These are phyloP conservation scores for Cymbopogon flexuosus DNA, from an alignment of 202 grass and related monocot species.

Conservation along the genomic window DNA sequence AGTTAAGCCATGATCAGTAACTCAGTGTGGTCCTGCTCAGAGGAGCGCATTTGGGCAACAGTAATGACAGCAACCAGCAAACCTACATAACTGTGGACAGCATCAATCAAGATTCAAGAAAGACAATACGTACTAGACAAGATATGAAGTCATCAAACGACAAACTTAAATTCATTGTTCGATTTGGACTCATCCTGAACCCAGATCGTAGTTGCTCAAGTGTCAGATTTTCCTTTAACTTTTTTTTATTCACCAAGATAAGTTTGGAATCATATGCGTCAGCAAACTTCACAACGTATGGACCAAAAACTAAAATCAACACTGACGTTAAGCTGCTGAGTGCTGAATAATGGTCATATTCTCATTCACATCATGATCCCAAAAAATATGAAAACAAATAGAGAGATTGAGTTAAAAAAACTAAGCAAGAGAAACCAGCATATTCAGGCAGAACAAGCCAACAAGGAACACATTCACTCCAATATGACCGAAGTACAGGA, in stretches of 20 bases:
- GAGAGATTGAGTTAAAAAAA: not conserved
- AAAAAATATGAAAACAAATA: not conserved
- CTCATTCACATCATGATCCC: not conserved
- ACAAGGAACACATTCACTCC: not conserved
- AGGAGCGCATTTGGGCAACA: not conserved
- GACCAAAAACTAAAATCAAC: slow-evolving; percentile 1
- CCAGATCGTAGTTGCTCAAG: not conserved
- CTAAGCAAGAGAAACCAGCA: not conserved
- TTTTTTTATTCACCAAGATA: not conserved
- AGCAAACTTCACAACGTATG: not conserved
- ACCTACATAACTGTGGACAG: not conserved
- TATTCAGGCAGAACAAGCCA: not conserved
- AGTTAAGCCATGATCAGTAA: not conserved
- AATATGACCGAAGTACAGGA: not conserved
- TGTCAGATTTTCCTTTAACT: not conserved
- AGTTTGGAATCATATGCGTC: not conserved
- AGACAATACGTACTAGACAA: not conserved
- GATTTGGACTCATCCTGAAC: not conserved
- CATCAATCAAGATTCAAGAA: not conserved
- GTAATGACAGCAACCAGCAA: not conserved
- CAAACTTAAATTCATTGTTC: not conserved
- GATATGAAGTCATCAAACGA: not conserved
- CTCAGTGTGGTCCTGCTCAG: not conserved
- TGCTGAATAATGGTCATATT: not conserved
- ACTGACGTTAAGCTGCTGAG: not conserved